Evolutionary conservation across 2,329 filamentous ascomycete genomes (phyloP), one percentile per base, ranked within the genome.

Genomic region (Pseudocercospora crystallina): DNA sequence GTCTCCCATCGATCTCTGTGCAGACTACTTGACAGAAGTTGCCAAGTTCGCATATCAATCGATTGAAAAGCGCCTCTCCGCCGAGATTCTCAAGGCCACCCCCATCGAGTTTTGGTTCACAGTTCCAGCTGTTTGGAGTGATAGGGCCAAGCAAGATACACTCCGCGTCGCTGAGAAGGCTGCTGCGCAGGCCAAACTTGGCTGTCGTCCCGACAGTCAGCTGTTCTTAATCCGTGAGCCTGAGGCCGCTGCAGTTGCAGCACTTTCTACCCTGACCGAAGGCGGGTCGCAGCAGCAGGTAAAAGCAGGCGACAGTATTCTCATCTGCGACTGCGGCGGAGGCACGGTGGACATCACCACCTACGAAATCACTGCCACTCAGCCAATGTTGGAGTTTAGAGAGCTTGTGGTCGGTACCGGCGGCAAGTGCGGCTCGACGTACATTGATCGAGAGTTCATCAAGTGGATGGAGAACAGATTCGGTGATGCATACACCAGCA

Each of bases 61-160:
- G 1, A 29, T 58, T 0, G 13, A 15, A 7, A 43, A 39, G 20
- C 29, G 33, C 2, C 8, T 48, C n/a, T 42, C 52, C 3, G 26
- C 26, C 1, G 56, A 56, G 14, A 35, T 51, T 5, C 40, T 58
- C 3, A 17, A 41, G 2, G 82, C 81, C 8, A 90, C 86, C 3
- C 84, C 83, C 59, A 82, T 89, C 33, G 83, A 90, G 54, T 90
- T 87, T 61, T 86, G 90, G 48, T 75, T 91, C 49, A 90, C 87
- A 0, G 87, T 86, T 40, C 87, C 87, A 7, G 87, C 87, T 5
- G 86, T 90, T 2, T 91, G 87, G 87, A 87, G 83, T 17, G 87
- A 91, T 65, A 81, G 84, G 0, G 87, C 87, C 11, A 90, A 90
- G 71, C 86, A 88, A 64, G 87, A 86, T 7, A 91, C 87, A 2